These are phyloP conservation scores for Fusarium tupiense DNA, from an alignment of 2,329 filamentous ascomycete genomes.

Conservation along the genomic window DNA sequence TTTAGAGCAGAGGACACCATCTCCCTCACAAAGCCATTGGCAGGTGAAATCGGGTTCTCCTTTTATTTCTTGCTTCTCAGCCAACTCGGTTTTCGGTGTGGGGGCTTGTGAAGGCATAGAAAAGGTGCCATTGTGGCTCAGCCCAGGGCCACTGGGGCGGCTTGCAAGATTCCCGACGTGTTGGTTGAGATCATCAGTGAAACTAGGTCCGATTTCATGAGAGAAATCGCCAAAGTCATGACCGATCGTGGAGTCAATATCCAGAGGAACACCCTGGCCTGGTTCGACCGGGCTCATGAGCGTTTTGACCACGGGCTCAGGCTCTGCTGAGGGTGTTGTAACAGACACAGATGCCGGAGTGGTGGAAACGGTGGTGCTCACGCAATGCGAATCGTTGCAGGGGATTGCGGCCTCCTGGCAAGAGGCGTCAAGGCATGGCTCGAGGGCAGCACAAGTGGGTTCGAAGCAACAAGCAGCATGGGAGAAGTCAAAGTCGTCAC, in stretches of 20 bases:
- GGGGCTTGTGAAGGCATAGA: background rate
- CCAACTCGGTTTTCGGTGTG: conserved; percentile 22
- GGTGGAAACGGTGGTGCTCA: conserved; percentile 40
- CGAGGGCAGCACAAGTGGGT: conserved; percentile 46
- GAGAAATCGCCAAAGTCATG: conserved; percentile 14
- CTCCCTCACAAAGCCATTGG: conserved; percentile 44
- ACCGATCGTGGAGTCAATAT: conserved; percentile 17
- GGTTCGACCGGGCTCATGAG: conserved; percentile 28
- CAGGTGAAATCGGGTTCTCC: conserved; percentile 45
- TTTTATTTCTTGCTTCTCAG: conserved; percentile 25
- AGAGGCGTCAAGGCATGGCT: conserved; percentile 51
- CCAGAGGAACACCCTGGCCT: conserved; percentile 12
- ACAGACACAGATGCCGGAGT: conserved; percentile 43
- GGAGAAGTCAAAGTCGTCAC: conserved; percentile 40
- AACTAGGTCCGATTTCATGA: conserved; percentile 14
- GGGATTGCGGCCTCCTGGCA: conserved; percentile 44
- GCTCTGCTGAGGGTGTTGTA: conserved; percentile 44
- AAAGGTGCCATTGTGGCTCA: conserved; percentile 7
- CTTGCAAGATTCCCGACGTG: conserved; percentile 10
- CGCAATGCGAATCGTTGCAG: conserved; percentile 51
- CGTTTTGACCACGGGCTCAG: conserved; percentile 35
- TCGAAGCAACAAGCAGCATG: conserved; percentile 43
- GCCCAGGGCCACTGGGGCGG: background rate
- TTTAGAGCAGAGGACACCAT: conserved; percentile 45
- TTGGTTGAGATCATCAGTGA: conserved; percentile 13